Evolutionary conservation across 2,329 filamentous ascomycete species (phyloP).

Genomic region (Drechslerella dactyloides): DNA sequence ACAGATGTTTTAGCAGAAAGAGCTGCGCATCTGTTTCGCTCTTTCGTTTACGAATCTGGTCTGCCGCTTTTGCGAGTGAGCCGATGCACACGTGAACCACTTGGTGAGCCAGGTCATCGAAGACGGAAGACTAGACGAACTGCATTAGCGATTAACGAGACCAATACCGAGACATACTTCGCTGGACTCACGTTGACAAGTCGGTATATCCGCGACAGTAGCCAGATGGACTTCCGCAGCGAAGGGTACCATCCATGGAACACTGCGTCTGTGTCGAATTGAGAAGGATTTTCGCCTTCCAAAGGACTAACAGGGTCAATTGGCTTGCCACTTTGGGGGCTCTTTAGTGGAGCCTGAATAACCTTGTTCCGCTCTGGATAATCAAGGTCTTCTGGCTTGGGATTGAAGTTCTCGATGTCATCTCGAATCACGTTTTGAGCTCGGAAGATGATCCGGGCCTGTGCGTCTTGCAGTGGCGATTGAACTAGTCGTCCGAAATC

Average conservation of each 20-base stretch:
- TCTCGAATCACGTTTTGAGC: conserved; percentile 69
- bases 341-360: conserved; percentile 65
- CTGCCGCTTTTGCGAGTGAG: conserved; percentile 75
- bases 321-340: conserved; percentile 58
- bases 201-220: conserved; percentile 72
- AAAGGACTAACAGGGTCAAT: conserved; percentile 61
- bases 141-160: conserved; percentile 53
- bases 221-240: conserved; percentile 70
- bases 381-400: conserved; percentile 70
- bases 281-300: conserved; percentile 61
- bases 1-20: conserved; percentile 92
- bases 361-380: conserved; percentile 64
- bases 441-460: conserved; percentile 71
- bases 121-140: conserved; percentile 68
- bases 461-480: conserved; percentile 71
- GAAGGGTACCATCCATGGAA: conserved; percentile 72
- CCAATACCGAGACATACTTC: no score
- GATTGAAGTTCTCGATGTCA: conserved; percentile 71
- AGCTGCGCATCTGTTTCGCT: conserved; percentile 77
- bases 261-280: conserved; percentile 65
- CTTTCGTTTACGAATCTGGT: conserved; percentile 68
- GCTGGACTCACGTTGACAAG: conserved; percentile 67
- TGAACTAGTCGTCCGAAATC: conserved; percentile 70
- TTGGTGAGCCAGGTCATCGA: conserved; percentile 74
- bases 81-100: conserved; percentile 90